Evolutionary conservation across 2,329 filamentous ascomycete species (phyloP), one percentile per base, ranked within the genome.

Genomic region (Paecilomyces sp.): DNA sequence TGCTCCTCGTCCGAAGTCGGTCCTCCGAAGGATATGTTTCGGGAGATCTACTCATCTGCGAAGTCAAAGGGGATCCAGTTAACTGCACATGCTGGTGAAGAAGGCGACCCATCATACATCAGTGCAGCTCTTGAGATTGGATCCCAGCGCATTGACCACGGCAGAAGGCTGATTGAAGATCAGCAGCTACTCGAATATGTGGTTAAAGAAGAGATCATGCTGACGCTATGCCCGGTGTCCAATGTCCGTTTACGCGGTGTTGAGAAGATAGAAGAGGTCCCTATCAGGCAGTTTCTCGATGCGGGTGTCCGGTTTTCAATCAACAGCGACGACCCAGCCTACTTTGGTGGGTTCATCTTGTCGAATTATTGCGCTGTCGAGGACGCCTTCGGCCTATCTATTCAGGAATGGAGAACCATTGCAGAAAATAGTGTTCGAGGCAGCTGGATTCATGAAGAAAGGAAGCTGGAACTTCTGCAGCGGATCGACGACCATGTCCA

Each of bases 41-140:
- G 79, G 56, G 80, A 84, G 41, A 76, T 89, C 41, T 93, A 87
- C 68, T 74, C 70, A 1, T 77, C 80, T 22, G 87, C 84, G 0
- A 72, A 75, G 57, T 72, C 72, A 28, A 76, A 77, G 30, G 83
- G 84, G 0, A 79, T 89, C 56, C 76, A 79, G 30, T 78, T 85
- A n/a, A 92, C 89, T 0, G 85, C 88, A 2, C 89, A 92, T 71
- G 88, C 87, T 2, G 88, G 89, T 57, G 89, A 92, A 72, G 89
- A 92, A 69, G 88, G 87, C 0, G 87, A 88, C 15, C 75, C 86
- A 3, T 79, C 78, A 4, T 91, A 88, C 72, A 87, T 93, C 65
- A 74, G 76, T 25, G 79, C 80, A 28, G 86, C 89, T 1, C 76
- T 92, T 50, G 83, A 88, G 64, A 80, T 91, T 52, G 77, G 80